Conservation (phyloP, 1,139 yeast species). For the Zygoascus sp. region DNA sequence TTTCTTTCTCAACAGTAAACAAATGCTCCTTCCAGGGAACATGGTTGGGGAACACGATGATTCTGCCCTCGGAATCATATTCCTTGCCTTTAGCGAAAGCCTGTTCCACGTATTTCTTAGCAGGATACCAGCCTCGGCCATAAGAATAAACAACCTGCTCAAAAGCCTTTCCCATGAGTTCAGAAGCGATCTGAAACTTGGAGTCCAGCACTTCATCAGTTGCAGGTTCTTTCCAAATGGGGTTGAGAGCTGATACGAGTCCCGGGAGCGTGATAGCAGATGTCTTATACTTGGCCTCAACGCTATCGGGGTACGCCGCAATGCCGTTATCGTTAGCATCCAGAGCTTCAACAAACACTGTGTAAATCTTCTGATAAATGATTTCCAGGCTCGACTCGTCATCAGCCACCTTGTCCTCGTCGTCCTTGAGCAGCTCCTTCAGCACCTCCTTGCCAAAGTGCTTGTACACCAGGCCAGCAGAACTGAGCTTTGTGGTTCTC, state of each 20-base stretch:
- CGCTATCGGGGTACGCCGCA: slow-evolving; percentile 53
- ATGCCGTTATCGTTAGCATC: slow-evolving; percentile 98
- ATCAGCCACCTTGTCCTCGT: slow-evolving; percentile 29
- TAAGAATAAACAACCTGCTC: slow-evolving; percentile 60
- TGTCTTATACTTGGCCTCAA: slow-evolving; percentile 32
- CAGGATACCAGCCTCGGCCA: slow-evolving; percentile 90
- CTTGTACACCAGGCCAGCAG: slow-evolving; percentile 91
- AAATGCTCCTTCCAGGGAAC: slow-evolving; percentile 97
- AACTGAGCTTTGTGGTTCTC: slow-evolving; percentile 73
- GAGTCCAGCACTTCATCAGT: slow-evolving; percentile 64
- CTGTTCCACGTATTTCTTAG: slow-evolving; percentile 67
- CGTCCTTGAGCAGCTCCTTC: slow-evolving; percentile 38
- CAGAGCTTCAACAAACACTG: slow-evolving; percentile 80
- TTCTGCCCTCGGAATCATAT: slow-evolving; percentile 54
- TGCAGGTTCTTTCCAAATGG: slow-evolving; percentile 67
- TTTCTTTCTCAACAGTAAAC: slow-evolving; percentile 64
- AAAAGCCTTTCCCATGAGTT: slow-evolving; percentile 79
- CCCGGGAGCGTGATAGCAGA: slow-evolving; percentile 73
- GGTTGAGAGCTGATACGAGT: slow-evolving; percentile 72
- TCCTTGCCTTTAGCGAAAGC: slow-evolving; percentile 48
- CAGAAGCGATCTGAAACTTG: slow-evolving; percentile 66
- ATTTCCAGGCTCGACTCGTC: slow-evolving; percentile 47
- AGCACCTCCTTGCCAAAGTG: slow-evolving; percentile 87
- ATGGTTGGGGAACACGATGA: slow-evolving; percentile 64
- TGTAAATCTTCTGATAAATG: slow-evolving; percentile 70